phyloP scores from a whole-genome alignment of 1,284 basidiomycete species.

The Pyrrhoderma noxium region DNA sequence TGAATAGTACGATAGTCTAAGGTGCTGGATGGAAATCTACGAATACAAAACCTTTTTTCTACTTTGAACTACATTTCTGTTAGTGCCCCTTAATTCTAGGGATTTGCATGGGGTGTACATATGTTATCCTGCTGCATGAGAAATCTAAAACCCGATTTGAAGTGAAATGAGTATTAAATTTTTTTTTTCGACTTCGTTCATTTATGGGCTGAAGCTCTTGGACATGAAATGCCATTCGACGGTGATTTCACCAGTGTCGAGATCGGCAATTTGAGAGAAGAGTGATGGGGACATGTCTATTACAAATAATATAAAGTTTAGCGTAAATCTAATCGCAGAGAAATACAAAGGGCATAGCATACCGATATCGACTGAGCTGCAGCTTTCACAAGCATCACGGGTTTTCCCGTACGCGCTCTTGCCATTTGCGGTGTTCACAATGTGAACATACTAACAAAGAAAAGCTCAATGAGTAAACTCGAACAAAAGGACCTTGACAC shows the following conservation, averaged over 20 bases:
- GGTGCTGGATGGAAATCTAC: conserved; percentile 8
- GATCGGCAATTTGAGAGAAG: conserved; percentile 17
- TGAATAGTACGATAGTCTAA: background rate
- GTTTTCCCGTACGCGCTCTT: conserved; percentile 27
- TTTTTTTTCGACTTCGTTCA: background rate
- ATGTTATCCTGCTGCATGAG: too few relatives aligned
- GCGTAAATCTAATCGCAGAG: too few relatives aligned
- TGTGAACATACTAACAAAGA: conserved; percentile 17
- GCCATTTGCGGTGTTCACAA: conserved; percentile 30
- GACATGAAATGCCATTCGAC: conserved; percentile 20
- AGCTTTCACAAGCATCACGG: conserved; percentile 32
- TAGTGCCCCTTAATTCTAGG: conserved; percentile 9
- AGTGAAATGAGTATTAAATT: background rate
- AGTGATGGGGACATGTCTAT: conserved; percentile 20
- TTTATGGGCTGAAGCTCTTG: conserved; percentile 11
- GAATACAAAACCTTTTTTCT: conserved; percentile 7
- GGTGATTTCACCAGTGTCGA: conserved; percentile 17
- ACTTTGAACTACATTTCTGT: conserved; percentile 10
- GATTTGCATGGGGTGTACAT: background rate
- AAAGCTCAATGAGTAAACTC: background rate
- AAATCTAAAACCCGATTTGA: background rate
- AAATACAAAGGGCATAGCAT: conserved; percentile 12
- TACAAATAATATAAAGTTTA: too few relatives aligned
- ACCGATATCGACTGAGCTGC: conserved; percentile 31
- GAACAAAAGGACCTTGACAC: background rate